Evolutionary conservation across 257 asterid species (phyloP).

Genomic region (Solanum chmielewskii): DNA sequence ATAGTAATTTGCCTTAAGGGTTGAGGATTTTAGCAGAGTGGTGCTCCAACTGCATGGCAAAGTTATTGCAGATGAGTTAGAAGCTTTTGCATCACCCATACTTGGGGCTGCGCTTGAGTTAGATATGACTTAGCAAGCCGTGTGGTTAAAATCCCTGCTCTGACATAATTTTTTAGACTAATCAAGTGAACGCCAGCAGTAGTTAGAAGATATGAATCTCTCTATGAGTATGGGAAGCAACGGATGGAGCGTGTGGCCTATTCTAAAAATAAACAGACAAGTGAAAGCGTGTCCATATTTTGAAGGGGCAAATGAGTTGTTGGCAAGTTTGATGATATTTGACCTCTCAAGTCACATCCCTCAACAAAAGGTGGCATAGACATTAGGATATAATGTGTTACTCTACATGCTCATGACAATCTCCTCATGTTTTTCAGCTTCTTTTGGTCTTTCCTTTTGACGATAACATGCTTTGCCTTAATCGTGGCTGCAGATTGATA

Average conservation of each 20-base stretch:
- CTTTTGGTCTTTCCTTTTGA: not conserved
- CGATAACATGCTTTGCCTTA: not conserved
- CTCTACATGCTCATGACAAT: not conserved
- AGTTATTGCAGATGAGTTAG: not conserved
- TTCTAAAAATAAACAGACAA: not conserved
- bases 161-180: not conserved
- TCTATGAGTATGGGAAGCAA: not conserved
- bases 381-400: no score
- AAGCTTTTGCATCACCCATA: not conserved
- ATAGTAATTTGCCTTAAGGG: not conserved
- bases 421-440: not conserved
- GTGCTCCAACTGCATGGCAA: not conserved
- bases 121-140: not conserved
- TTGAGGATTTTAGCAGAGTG: not conserved
- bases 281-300: not conserved
- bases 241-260: not conserved
- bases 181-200: not conserved
- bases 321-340: not conserved
- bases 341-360: not conserved
- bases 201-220: not conserved
- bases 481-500: slow-evolving; percentile 59
- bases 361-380: not conserved
- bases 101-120: not conserved
- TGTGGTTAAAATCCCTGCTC: not conserved
- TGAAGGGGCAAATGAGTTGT: no score